Conservation (phyloP, 2,329 filamentous ascomycete genomes). For the Neopestalotiopsis sp. region DNA sequence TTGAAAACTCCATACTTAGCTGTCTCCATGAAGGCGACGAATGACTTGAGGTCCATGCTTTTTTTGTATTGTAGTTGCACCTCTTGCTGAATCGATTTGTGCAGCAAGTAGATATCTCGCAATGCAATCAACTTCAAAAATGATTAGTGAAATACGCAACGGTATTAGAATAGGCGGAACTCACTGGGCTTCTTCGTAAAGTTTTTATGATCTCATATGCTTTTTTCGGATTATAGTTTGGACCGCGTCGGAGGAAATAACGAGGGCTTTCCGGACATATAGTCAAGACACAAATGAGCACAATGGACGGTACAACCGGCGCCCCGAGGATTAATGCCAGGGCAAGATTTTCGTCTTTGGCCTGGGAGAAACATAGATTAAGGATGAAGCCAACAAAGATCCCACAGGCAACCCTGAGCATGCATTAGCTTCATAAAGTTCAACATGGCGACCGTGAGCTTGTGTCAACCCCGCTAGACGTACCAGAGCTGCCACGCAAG, state of each 20-base stretch:
- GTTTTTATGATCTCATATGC: slow-evolving; percentile 36
- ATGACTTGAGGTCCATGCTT: neutral
- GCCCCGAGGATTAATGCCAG: slow-evolving; percentile 37
- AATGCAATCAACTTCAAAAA: slow-evolving; percentile 39
- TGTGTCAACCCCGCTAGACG: neutral
- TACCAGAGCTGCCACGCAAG: slow-evolving; percentile 53
- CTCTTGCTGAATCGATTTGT: slow-evolving; percentile 30
- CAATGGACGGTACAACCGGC: slow-evolving; percentile 33
- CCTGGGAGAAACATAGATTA: slow-evolving; percentile 24
- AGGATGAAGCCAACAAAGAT: slow-evolving; percentile 41
- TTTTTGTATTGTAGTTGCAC: slow-evolving; percentile 1
- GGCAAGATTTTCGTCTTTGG: slow-evolving; percentile 28
- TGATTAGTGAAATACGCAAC: neutral
- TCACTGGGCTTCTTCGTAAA: slow-evolving; percentile 39
- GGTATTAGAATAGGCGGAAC: neutral
- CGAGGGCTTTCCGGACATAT: slow-evolving; percentile 43
- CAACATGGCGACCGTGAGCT: neutral
- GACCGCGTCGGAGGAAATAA: slow-evolving; percentile 38
- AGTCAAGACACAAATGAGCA: slow-evolving; percentile 33
- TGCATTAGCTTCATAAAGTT: neutral
- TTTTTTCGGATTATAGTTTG: slow-evolving; percentile 35
- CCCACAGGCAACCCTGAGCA: slow-evolving; percentile 39
- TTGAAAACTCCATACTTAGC: neutral
- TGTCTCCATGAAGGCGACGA: slow-evolving; percentile 3
- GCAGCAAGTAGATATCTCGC: slow-evolving; percentile 43